Evolutionary conservation across 2,329 filamentous ascomycete species (phyloP).

Genomic region (Periglandula ipomoeae): DNA sequence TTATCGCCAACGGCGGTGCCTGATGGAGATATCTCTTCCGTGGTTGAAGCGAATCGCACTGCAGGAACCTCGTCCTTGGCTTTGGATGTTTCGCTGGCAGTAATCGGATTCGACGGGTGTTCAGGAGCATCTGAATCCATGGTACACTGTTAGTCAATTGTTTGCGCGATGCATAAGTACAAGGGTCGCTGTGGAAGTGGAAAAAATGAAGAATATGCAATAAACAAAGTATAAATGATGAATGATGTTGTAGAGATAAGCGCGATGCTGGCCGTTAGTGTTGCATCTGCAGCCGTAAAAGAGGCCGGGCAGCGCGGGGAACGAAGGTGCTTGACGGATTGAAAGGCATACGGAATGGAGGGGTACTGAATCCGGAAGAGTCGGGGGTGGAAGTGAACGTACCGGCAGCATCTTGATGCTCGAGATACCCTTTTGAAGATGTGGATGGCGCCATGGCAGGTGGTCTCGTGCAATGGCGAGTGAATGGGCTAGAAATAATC

Average conservation of each 20-base stretch:
- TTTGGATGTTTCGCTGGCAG: slow-evolving; percentile 12
- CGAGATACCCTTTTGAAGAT: slow-evolving; percentile 7
- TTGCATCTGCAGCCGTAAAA: slow-evolving; percentile 3
- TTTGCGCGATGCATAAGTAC: background rate
- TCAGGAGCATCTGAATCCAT: slow-evolving; percentile 3
- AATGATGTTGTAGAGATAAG: background rate
- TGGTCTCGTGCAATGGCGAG: background rate
- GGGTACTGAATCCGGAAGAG: slow-evolving; percentile 7
- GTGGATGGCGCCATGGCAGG: slow-evolving; percentile 10
- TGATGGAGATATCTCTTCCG: slow-evolving; percentile 52
- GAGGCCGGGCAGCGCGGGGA: background rate
- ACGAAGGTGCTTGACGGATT: background rate
- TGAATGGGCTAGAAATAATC: background rate
- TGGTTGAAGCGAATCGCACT: slow-evolving; percentile 64
- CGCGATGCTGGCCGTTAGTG: background rate
- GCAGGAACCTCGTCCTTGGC: slow-evolving; percentile 27
- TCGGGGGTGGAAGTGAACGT: slow-evolving; percentile 8
- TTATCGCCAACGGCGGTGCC: slow-evolving; percentile 32
- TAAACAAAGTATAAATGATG: background rate
- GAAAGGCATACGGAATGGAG: background rate
- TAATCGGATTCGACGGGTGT: background rate
- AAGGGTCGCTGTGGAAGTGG: background rate
- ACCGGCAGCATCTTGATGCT: slow-evolving; percentile 10
- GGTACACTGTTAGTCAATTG: background rate
- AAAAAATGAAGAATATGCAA: background rate